Percentiles rank a stretch among this genome's conserved stretches.
Evolutionary conservation across 2,329 filamentous ascomycete genomes (phyloP).

Genomic region (Bisporella sp.): DNA sequence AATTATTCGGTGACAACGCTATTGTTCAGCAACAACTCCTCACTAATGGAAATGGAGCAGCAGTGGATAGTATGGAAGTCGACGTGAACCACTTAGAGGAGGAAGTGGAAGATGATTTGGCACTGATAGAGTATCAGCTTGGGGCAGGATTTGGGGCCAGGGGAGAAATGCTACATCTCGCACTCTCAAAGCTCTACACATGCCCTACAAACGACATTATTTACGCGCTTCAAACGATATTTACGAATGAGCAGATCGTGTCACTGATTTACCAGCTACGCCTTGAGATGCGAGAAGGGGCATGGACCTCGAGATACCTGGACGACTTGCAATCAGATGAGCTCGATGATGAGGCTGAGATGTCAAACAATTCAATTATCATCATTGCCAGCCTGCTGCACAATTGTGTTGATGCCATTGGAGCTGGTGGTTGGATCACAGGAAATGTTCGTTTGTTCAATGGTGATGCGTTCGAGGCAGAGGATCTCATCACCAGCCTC

Average conservation of each 20-base stretch:
- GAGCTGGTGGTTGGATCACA: slow-evolving; percentile 66
- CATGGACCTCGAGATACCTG: slow-evolving; percentile 68
- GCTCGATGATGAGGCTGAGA: slow-evolving; percentile 38
- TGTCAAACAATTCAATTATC: slow-evolving; percentile 61
- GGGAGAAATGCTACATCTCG: slow-evolving; percentile 56
- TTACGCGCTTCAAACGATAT: slow-evolving; percentile 53
- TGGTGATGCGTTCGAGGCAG: slow-evolving; percentile 43
- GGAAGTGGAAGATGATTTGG: slow-evolving; percentile 56
- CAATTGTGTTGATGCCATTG: slow-evolving; percentile 69
- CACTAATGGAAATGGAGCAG: slow-evolving; percentile 16
- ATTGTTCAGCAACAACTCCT: slow-evolving; percentile 19
- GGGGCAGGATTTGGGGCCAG: slow-evolving; percentile 57
- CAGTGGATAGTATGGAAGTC: slow-evolving; percentile 21
- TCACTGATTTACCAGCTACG: slow-evolving; percentile 67
- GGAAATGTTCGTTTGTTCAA: slow-evolving; percentile 46
- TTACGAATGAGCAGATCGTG: slow-evolving; percentile 61
- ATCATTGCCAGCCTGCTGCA: slow-evolving; percentile 66
- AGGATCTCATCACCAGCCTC: slow-evolving; percentile 58
- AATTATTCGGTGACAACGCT: slow-evolving; percentile 33
- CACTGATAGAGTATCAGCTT: slow-evolving; percentile 60
- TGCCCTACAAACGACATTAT: slow-evolving; percentile 56
- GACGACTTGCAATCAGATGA: slow-evolving; percentile 45
- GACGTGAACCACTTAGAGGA: slow-evolving; percentile 46
- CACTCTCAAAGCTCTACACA: slow-evolving; percentile 62
- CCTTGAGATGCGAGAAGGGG: slow-evolving; percentile 65